These are phyloP conservation scores for Acacia confusa DNA, from an alignment of 306 rosid genomes.

Conservation along the genomic window DNA sequence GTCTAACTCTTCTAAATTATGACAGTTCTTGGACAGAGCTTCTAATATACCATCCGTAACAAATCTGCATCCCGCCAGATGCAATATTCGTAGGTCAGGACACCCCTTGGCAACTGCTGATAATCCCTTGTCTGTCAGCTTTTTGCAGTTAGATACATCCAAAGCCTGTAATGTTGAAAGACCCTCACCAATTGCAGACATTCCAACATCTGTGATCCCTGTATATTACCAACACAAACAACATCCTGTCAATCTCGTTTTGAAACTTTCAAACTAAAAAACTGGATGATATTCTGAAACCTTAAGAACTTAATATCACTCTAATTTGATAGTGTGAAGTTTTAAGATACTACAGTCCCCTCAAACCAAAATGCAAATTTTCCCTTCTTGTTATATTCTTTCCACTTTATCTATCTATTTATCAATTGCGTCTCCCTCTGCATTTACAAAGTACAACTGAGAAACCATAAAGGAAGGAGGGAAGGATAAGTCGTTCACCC, in stretches of 20 bases:
- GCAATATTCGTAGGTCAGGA: conserved; percentile 55
- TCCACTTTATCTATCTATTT: background rate
- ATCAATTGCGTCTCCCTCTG: background rate
- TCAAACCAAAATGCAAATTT: background rate
- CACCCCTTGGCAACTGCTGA: conserved; percentile 85
- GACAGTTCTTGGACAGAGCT: conserved; percentile 72
- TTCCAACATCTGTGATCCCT: conserved; percentile 83
- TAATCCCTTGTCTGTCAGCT: conserved; percentile 80
- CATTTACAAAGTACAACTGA: background rate
- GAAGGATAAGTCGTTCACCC: background rate
- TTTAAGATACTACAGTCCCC: background rate
- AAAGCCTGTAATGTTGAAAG: conserved; percentile 70
- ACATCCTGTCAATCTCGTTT: conserved; percentile 13
- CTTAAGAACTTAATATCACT: background rate
- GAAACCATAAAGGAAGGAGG: background rate
- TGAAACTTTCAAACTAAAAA: background rate
- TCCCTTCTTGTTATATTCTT: background rate
- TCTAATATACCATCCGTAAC: conserved; percentile 55
- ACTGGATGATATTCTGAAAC: conserved; percentile 3
- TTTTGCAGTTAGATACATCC: conserved; percentile 87
- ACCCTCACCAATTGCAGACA: conserved; percentile 68
- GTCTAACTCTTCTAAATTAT: conserved; percentile 61
- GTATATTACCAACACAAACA: conserved; percentile 32
- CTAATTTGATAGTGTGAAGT: background rate
- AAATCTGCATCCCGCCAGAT: conserved; percentile 75